phyloP scores from a whole-genome alignment of 106 monocot species.

The Apostasia shenzhenica region DNA sequence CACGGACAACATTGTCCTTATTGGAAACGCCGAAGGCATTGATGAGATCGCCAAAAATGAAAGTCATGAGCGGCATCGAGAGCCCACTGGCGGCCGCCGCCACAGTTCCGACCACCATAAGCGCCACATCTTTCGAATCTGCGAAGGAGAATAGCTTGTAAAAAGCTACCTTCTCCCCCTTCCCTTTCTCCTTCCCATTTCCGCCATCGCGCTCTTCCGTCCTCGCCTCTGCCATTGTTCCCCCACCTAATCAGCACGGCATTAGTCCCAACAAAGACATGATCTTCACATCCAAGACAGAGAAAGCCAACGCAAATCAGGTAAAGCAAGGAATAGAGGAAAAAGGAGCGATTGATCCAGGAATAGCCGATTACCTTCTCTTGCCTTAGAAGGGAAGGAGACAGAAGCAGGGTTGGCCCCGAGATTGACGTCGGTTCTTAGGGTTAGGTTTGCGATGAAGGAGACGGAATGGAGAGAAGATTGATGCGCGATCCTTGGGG shows the following conservation, averaged over 20 bases:
- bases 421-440: no score
- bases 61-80: slow-evolving; percentile 50
- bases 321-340: neutral
- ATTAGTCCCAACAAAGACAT: neutral
- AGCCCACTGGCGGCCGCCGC: slow-evolving; percentile 38
- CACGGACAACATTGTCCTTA: slow-evolving; percentile 17
- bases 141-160: slow-evolving; percentile 53
- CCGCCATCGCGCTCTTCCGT: neutral
- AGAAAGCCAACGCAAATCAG: neutral
- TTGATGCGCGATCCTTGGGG: no score
- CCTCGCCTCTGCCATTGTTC: neutral
- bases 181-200: neutral
- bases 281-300: neutral
- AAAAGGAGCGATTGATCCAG: neutral
- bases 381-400: neutral
- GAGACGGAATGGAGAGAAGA: no score
- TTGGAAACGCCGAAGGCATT: slow-evolving; percentile 35
- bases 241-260: neutral
- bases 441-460: no score
- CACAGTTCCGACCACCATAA: slow-evolving; percentile 42
- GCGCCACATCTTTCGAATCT: slow-evolving; percentile 20
- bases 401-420: no score
- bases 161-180: slow-evolving; percentile 30
- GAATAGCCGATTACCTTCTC: neutral
- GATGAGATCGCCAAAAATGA: slow-evolving; percentile 50